A percentile compares a stretch with the other conserved stretches of the same genome.
These are phyloP conservation scores for Globisporangium perplexum DNA, from an alignment of 352 stramenopile genomes.

Conservation along the genomic window DNA sequence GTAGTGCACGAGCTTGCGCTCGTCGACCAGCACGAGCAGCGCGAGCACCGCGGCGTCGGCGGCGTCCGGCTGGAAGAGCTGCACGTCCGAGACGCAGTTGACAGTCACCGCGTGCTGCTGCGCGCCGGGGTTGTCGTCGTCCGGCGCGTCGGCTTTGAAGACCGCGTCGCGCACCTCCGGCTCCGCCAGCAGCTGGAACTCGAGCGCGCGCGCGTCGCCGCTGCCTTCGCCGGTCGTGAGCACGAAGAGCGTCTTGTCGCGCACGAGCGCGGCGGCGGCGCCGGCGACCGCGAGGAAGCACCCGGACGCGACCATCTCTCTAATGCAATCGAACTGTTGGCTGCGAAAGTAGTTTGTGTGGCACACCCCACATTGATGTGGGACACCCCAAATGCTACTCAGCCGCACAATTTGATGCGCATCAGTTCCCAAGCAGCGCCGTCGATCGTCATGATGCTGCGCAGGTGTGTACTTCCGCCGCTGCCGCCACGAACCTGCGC, in stretches of 20 bases:
- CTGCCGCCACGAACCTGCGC: too few relatives aligned
- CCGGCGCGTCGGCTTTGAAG: conserved; percentile 12
- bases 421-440: background rate
- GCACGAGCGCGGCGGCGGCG: conserved; percentile 40
- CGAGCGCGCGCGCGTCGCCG: conserved; percentile 13
- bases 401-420: too few relatives aligned
- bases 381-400: too few relatives aligned
- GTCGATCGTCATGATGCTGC: conserved; percentile 16
- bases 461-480: conserved; percentile 2
- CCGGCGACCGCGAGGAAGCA: conserved; percentile 38
- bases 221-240: conserved; percentile 23
- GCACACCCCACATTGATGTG: too few relatives aligned
- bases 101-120: conserved; percentile 15
- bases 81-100: conserved; percentile 41
- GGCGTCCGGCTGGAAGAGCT: conserved; percentile 26
- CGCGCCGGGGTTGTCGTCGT: conserved; percentile 25
- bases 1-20: conserved; percentile 72
- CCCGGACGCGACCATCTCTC: conserved; percentile 46
- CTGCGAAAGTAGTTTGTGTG: background rate
- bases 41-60: conserved; percentile 14
- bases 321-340: too few relatives aligned
- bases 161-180: conserved; percentile 13
- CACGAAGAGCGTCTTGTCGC: conserved; percentile 57
- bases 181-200: conserved; percentile 36
- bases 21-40: conserved; percentile 59